These are phyloP conservation scores for Chrysoporthe puriensis DNA, from an alignment of 2,329 filamentous ascomycete genomes.

Conservation along the genomic window DNA sequence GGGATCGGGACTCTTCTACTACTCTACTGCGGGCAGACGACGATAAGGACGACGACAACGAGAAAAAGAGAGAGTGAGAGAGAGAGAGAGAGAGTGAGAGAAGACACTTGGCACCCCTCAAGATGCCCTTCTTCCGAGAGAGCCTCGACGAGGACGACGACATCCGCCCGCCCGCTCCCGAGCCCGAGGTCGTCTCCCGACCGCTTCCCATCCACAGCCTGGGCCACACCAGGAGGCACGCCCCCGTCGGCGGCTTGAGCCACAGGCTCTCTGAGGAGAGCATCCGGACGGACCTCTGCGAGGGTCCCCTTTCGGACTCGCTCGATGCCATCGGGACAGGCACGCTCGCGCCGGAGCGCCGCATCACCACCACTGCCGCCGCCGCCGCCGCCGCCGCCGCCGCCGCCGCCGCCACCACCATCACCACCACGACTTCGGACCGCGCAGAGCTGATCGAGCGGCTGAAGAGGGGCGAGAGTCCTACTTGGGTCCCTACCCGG, in stretches of 20 bases:
- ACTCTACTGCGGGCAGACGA: not conserved
- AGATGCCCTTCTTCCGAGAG: constrained; percentile 28
- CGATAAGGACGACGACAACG: not conserved
- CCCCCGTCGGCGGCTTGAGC: constrained; percentile 27
- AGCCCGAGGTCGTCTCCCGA: constrained; percentile 14
- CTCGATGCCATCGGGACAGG: constrained; percentile 35
- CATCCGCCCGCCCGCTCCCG: constrained; percentile 16
- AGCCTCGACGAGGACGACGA: constrained; percentile 23
- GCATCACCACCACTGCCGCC: too few relatives aligned
- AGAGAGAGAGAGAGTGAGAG: not conserved
- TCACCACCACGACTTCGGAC: constrained; percentile 52
- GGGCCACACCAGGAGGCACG: not conserved
- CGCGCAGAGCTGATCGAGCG: constrained; percentile 81
- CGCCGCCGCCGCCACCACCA: too few relatives aligned
- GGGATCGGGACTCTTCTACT: not conserved
- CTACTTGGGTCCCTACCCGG: constrained; percentile 71
- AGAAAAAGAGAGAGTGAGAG: not conserved
- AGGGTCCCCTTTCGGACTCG: constrained; percentile 56
- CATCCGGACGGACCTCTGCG: constrained; percentile 63
- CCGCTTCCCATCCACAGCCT: constrained; percentile 11
- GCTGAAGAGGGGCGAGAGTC: constrained; percentile 78
- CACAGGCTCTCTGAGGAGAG: constrained; percentile 61
- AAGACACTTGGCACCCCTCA: constrained; percentile 3
- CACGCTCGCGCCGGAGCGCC: too few relatives aligned
- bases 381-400: too few relatives aligned